phyloP scores from a whole-genome alignment of 345 rosid genomes.

The Hibiscus mutabilis region DNA sequence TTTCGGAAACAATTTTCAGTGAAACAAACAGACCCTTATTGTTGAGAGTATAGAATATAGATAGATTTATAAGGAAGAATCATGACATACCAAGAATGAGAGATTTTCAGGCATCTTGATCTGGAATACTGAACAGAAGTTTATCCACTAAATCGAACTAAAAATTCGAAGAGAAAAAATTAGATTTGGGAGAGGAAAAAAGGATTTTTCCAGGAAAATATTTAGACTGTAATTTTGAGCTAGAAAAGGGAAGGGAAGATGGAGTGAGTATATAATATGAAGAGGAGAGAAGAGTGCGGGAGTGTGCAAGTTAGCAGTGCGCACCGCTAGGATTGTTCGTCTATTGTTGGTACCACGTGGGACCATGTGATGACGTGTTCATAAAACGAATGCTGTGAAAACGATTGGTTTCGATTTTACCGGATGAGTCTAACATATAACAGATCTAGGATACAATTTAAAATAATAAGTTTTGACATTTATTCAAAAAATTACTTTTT shows the following conservation, averaged over 20 bases:
- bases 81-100: neutral
- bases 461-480: no score
- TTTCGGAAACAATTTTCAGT: no score
- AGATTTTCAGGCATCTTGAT: neutral
- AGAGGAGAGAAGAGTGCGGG: no score
- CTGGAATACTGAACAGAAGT: neutral
- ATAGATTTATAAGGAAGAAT: slow-evolving; percentile 3
- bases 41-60: neutral
- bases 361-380: neutral
- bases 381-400: neutral
- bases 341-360: slow-evolving; percentile 64
- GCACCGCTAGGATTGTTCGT: slow-evolving; percentile 21
- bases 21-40: no score
- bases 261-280: neutral
- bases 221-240: neutral
- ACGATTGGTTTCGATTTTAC: neutral
- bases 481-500: no score
- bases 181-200: neutral
- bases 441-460: no score
- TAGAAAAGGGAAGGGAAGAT: neutral
- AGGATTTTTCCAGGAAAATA: neutral
- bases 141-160: neutral
- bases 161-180: neutral
- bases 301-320: slow-evolving; percentile 15
- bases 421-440: no score